Conservation (phyloP, 2,329 filamentous ascomycete genomes). For the Ceratocystis colombiana region DNA sequence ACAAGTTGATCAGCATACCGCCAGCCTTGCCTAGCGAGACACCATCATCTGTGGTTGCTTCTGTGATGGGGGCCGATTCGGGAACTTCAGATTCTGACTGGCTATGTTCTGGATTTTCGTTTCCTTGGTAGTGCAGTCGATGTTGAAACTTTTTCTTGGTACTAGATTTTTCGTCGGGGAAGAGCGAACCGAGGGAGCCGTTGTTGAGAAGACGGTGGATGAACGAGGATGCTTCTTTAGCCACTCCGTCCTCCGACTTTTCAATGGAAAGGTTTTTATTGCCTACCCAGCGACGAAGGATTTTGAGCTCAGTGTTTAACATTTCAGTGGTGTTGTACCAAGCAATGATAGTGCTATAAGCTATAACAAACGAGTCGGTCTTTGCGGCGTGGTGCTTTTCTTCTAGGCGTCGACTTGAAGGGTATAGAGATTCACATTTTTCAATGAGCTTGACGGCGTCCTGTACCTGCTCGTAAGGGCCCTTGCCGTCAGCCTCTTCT, state of each 20-base stretch:
- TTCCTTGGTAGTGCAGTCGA: not conserved
- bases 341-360: slow-evolving; percentile 78
- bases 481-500: slow-evolving; percentile 71
- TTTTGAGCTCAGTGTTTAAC: slow-evolving; percentile 87
- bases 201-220: slow-evolving; percentile 92
- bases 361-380: slow-evolving; percentile 67
- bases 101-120: slow-evolving; percentile 14
- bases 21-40: slow-evolving; percentile 26
- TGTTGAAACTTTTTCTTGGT: not conserved
- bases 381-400: slow-evolving; percentile 64
- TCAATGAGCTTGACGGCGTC: slow-evolving; percentile 87
- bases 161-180: not conserved
- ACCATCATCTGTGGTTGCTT: not conserved
- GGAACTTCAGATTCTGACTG: slow-evolving; percentile 26
- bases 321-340: slow-evolving; percentile 97
- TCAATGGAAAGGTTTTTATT: slow-evolving; percentile 88
- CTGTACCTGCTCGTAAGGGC: slow-evolving; percentile 76
- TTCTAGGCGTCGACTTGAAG: slow-evolving; percentile 65
- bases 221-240: slow-evolving; percentile 81
- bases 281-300: slow-evolving; percentile 91
- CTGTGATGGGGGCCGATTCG: slow-evolving; percentile 27
- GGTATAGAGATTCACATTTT: slow-evolving; percentile 74
- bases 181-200: slow-evolving; percentile 78
- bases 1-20: slow-evolving; percentile 73
- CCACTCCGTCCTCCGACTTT: slow-evolving; percentile 52